Percentiles rank a stretch among this genome's conserved stretches.
Evolutionary conservation across 192 early-diverging fungal species (phyloP).

Genomic region (Rhizoclosmatium sp.): DNA sequence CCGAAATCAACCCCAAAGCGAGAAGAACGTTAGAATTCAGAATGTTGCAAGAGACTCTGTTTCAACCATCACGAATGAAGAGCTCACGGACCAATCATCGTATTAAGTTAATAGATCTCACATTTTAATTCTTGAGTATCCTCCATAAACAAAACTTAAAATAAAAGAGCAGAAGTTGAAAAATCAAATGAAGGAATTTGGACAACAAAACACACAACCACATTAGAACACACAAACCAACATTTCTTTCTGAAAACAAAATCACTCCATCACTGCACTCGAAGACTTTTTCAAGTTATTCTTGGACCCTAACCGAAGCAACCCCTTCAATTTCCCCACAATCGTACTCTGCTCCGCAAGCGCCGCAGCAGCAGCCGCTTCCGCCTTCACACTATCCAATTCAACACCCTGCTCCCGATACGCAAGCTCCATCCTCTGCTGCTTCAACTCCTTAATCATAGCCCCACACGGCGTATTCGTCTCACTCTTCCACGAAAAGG

Average conservation of each 20-base stretch:
- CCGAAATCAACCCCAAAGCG: no score
- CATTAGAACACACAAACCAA: slow-evolving; percentile 4
- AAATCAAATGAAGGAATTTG: not conserved
- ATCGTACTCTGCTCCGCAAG: slow-evolving; percentile 20
- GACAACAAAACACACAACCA: not conserved
- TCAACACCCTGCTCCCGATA: slow-evolving; percentile 39
- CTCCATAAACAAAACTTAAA: no score
- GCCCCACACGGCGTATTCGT: slow-evolving; percentile 35
- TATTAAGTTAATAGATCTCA: no score
- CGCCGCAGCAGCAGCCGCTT: slow-evolving; percentile 33
- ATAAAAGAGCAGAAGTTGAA: not conserved
- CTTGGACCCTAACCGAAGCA: not conserved
- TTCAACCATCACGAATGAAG: no score
- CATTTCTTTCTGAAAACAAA: not conserved
- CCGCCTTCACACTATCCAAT: slow-evolving; percentile 34
- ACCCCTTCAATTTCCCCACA: slow-evolving; percentile 24
- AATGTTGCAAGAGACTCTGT: no score
- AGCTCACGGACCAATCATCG: no score
- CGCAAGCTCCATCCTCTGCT: slow-evolving; percentile 36
- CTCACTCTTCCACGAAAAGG: slow-evolving; percentile 42
- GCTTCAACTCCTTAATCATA: slow-evolving; percentile 34
- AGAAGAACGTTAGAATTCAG: no score
- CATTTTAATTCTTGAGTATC: no score
- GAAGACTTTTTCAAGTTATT: slow-evolving; percentile 1
- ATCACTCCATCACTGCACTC: not conserved